These are phyloP conservation scores for Sindora glabra DNA, from an alignment of 306 rosid genomes.

Conservation along the genomic window DNA sequence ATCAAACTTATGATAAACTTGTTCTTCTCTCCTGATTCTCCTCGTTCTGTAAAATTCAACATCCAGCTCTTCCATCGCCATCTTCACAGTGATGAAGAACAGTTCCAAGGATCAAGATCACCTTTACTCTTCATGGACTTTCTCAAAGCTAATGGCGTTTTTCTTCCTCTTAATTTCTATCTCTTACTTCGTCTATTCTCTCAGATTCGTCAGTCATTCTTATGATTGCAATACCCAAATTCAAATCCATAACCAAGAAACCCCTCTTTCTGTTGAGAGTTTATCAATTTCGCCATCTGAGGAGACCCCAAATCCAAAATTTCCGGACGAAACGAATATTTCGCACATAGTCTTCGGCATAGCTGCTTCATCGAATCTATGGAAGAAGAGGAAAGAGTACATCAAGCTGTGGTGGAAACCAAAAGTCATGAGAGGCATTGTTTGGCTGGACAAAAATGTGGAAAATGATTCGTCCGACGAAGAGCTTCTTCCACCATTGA, in stretches of 20 bases:
- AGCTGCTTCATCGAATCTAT: conserved; percentile 29
- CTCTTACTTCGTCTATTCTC: conserved; percentile 1
- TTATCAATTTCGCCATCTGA: not conserved
- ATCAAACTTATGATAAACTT: no score
- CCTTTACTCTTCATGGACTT: not conserved
- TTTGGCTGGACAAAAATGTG: conserved; percentile 24
- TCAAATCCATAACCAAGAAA: not conserved
- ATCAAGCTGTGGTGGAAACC: conserved; percentile 35
- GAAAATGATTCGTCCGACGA: not conserved
- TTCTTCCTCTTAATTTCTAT: not conserved
- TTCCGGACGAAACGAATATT: conserved; percentile 10
- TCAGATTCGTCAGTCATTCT: not conserved
- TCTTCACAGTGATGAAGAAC: conserved; percentile 9
- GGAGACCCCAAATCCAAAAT: not conserved
- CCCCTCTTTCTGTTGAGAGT: no score
- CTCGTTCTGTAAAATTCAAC: no score
- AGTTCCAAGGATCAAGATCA: conserved; percentile 3
- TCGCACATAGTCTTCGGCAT: conserved; percentile 35
- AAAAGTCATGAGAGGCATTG: conserved; percentile 21
- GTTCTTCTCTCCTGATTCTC: no score
- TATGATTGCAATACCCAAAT: not conserved
- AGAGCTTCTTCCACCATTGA: conserved; percentile 3
- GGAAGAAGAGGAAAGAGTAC: conserved; percentile 25
- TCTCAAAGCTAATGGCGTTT: not conserved
- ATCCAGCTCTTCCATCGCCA: no score